Evolutionary conservation across 148 eudicot species (phyloP), one percentile per base, ranked within the genome.

Genomic region (Camellia japonica): DNA sequence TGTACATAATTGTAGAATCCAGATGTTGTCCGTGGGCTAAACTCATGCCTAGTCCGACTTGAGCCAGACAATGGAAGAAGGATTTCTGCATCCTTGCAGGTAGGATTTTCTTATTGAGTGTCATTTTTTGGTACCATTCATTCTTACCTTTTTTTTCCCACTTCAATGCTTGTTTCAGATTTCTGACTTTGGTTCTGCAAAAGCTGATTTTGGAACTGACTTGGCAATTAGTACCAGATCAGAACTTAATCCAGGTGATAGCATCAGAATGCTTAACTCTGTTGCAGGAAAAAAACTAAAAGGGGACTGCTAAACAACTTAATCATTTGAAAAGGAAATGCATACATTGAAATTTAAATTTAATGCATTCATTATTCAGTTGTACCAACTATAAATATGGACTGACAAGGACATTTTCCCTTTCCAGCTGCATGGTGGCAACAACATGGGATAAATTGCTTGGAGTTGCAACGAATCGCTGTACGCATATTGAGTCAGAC

Each of bases 151-250:
- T 10, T 54, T 19, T 66, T 59, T 30, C 42, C 43, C 68, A 47
- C 62, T 47, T 66, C 42, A 55, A 46, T 77, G 56, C 54, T 79
- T 58, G 59, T 78, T 78, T 68, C 93, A 95, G 98, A 93, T 91
- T 77, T 88, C 98, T 47, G 97, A 93, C 81, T 95, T 93, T 84
- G 83, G 91, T 69, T 90, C 95, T 75, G 98, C 97, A 70, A 95
- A 91, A 89, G 98, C 95, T 85, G 98, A 95, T 89, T 95, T 95
- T 84, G 97, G 97, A 82, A 95, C 98, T 80, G 98, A 95, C 79
- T 82, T 95, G 92, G 98, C 97, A 80, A 86, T 95, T 78, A 91
- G 91, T 81, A 95, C 97, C 47, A 88, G 98, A 87, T 81, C 93
- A 72, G 97, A 95, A 87, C 91, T 95, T 78, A 92, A 95, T 87